phyloP scores from a whole-genome alignment of 2,329 filamentous ascomycete species.

The Rhexocercosporidium sp. region DNA sequence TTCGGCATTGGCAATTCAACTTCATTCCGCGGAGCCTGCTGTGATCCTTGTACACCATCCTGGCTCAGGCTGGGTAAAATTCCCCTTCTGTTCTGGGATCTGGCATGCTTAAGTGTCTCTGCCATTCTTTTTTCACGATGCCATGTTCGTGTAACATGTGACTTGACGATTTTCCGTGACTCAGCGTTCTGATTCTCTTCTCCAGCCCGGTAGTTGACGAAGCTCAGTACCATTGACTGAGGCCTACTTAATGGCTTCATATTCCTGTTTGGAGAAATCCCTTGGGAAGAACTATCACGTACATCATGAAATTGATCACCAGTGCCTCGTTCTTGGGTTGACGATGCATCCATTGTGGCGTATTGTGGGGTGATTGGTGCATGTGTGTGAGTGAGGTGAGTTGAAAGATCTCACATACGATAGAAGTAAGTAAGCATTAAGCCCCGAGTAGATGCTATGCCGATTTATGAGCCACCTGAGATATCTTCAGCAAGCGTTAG shows the following conservation, averaged over 20 bases:
- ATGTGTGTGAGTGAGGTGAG: too few relatives aligned
- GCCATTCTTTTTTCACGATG: not conserved
- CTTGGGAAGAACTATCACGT: too few relatives aligned
- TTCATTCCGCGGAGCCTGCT: not conserved
- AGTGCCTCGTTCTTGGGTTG: not conserved
- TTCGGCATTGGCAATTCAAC: not conserved
- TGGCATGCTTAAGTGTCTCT: not conserved
- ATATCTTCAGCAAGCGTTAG: too few relatives aligned
- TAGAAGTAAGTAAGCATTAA: too few relatives aligned
- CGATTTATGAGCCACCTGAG: too few relatives aligned
- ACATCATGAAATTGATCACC: too few relatives aligned
- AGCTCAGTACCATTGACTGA: not conserved
- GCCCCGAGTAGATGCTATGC: too few relatives aligned
- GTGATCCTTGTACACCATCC: not conserved
- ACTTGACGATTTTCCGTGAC: not conserved
- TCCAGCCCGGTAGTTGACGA: not conserved
- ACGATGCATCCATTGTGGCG: not conserved
- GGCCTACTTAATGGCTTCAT: not conserved
- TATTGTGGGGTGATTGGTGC: too few relatives aligned
- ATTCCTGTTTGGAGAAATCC: too few relatives aligned
- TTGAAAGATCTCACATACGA: too few relatives aligned
- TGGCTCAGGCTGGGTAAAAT: not conserved
- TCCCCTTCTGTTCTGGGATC: not conserved
- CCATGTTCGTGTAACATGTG: not conserved
- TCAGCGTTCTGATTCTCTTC: not conserved